phyloP scores from a whole-genome alignment of 73 alveolate species.

The Tetrahymena elliotti region DNA sequence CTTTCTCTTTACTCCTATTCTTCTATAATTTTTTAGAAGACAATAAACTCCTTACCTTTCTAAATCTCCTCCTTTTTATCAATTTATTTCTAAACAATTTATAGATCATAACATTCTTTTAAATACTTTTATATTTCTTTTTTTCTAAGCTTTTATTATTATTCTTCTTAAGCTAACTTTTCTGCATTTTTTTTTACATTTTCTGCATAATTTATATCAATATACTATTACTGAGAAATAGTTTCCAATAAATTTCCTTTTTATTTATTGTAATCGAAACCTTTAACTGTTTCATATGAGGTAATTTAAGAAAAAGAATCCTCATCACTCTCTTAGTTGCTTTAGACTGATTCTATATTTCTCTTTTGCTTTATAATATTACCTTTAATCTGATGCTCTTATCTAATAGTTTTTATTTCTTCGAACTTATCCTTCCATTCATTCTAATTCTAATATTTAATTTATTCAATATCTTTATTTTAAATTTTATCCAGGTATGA shows the following conservation, averaged over 20 bases:
- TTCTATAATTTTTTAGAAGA: background rate
- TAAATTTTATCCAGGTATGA: background rate
- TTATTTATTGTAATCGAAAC: background rate
- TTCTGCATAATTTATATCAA: background rate
- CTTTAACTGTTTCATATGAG: background rate
- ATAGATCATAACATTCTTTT: background rate
- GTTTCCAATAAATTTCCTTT: background rate
- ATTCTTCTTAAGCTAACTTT: background rate
- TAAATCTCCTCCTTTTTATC: background rate
- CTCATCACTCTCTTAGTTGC: background rate
- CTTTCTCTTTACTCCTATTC: background rate
- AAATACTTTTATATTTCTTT: background rate
- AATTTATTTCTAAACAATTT: background rate
- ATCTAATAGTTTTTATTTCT: background rate
- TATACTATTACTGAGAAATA: background rate
- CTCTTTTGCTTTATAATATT: background rate
- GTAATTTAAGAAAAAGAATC: background rate
- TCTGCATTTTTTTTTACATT: background rate
- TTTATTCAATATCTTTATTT: background rate
- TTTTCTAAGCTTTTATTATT: background rate
- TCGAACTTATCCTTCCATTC: background rate
- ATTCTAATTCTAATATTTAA: background rate
- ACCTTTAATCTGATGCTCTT: background rate
- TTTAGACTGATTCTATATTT: background rate
- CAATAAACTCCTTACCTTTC: background rate